Base-by-base conservation (phyloP, 306 rosid genomes). In the Fragaria nilgerrensis region DNA sequence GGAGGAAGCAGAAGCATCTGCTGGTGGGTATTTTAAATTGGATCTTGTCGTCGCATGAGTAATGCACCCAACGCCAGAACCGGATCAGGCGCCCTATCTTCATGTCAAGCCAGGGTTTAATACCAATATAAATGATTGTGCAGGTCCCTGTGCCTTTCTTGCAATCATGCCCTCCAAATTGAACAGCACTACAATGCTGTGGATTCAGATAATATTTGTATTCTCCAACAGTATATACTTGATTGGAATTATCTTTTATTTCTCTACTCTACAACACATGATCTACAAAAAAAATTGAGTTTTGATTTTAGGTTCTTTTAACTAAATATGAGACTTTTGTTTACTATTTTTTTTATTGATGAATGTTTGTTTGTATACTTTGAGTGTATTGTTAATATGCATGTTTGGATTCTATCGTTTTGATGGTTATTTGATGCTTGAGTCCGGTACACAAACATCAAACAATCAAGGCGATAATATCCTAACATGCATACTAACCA, bases 21-120 rank as follows among this genome's bases (percentile, higher is more conserved):
- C 14, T 44, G 3, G 20, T 10, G 8, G 32, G 9, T 6, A 32
- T 72, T 36, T 53, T 20, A 29, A 29, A 20, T 19, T n/a, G 49
- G 59, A 43, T 56, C 14, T 43, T 77, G 75, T 77, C 81, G 16
- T 69, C 41, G 34, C 8, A 13, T 29, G 75, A 53, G 68, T 25
- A 68, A 77, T 41, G 75, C 80, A 68, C 43, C 68, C 68, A 77
- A 77, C 80, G 80, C 55, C 68, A 52, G 39, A 53, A 68, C 43
- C 68, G 74, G 80, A 77, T 77, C 70, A 68, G 70, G 81, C 61
- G 36, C 59, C 75, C 75, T 22, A 56, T 58, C 70, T 56, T 58
- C n/a, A 32, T 55, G 43, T 37, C 56, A 53, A 68, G 50, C 20
- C 25, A 43, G 56, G 6, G 16, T 67, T 67, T 62, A 37, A 62